Conservation (phyloP, 2,329 filamentous ascomycete species). For the Septoria petroselini region DNA sequence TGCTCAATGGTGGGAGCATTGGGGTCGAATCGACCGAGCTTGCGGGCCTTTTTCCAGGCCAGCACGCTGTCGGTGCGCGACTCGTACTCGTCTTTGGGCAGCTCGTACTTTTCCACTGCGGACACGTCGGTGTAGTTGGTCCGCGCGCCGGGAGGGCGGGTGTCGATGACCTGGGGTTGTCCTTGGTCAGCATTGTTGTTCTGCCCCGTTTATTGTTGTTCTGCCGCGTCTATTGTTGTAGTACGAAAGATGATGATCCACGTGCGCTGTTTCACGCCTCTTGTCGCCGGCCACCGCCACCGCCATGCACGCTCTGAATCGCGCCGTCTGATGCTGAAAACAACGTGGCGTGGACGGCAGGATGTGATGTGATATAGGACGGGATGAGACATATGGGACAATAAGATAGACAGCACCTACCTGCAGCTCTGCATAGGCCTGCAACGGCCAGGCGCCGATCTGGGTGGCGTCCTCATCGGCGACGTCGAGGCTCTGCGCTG, state of each 20-base stretch:
- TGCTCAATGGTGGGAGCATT: constrained; percentile 70
- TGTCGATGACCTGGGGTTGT: constrained; percentile 71
- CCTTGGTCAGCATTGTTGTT: neutral
- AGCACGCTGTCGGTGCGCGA: constrained; percentile 82
- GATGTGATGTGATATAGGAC: constrained; percentile 16
- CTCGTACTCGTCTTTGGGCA: constrained; percentile 84
- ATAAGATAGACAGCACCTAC: constrained; percentile 55
- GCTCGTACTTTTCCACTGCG: constrained; percentile 81
- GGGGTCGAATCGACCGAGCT: constrained; percentile 94
- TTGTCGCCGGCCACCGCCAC: neutral
- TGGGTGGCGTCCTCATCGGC: constrained; percentile 68
- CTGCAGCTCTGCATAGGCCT: constrained; percentile 73
- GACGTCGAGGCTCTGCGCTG: constrained; percentile 64
- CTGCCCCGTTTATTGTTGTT: no score
- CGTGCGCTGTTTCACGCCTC: neutral
- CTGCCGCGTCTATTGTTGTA: no score
- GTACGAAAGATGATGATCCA: neutral
- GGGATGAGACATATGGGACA: constrained; percentile 13
- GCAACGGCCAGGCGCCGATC: constrained; percentile 64
- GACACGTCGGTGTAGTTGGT: constrained; percentile 79
- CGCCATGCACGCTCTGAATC: neutral
- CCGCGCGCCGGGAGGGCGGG: constrained; percentile 69
- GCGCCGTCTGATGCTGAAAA: constrained; percentile 6
- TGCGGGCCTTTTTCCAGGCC: constrained; percentile 92
- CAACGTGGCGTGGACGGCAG: constrained; percentile 8